Conservation (phyloP, 345 rosid species). For the Camelina hispida region DNA sequence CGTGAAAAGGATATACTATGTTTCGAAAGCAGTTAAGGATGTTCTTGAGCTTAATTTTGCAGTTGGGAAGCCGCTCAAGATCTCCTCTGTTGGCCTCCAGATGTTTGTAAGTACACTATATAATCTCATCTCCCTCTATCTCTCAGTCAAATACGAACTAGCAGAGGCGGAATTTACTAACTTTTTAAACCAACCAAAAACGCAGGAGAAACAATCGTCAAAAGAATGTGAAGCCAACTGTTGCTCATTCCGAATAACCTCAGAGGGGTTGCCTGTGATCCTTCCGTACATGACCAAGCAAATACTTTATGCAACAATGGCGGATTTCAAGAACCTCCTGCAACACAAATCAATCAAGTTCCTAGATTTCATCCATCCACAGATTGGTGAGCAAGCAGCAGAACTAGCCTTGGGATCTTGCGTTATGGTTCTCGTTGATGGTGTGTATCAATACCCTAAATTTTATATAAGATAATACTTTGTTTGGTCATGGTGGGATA, state of each 20-base stretch:
- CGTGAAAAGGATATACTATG: constrained; percentile 92
- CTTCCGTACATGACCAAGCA: constrained; percentile 90
- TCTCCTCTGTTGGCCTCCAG: constrained; percentile 88
- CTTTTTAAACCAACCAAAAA: constrained; percentile 7
- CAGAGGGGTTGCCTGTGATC: constrained; percentile 88
- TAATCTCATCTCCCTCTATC: not conserved
- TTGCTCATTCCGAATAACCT: constrained; percentile 89
- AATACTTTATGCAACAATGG: constrained; percentile 63
- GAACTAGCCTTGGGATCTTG: constrained; percentile 82
- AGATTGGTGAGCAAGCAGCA: constrained; percentile 74
- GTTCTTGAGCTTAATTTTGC: constrained; percentile 73
- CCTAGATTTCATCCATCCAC: constrained; percentile 62
- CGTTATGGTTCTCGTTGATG: constrained; percentile 64
- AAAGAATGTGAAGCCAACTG: constrained; percentile 72
- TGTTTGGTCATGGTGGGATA: not conserved
- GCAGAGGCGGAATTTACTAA: not conserved
- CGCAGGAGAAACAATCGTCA: constrained; percentile 88
- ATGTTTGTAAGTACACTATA: constrained; percentile 82
- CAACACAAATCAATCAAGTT: constrained; percentile 78
- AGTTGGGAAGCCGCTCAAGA: constrained; percentile 85
- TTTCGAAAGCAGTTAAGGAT: constrained; percentile 82
- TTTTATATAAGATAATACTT: not conserved
- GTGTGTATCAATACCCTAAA: constrained; percentile 47
- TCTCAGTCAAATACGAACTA: constrained; percentile 3
- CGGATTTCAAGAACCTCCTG: constrained; percentile 86